Percentiles rank a stretch among this genome's conserved stretches.
Evolutionary conservation across 306 rosid species (phyloP).

Genomic region (Biancaea sappan): DNA sequence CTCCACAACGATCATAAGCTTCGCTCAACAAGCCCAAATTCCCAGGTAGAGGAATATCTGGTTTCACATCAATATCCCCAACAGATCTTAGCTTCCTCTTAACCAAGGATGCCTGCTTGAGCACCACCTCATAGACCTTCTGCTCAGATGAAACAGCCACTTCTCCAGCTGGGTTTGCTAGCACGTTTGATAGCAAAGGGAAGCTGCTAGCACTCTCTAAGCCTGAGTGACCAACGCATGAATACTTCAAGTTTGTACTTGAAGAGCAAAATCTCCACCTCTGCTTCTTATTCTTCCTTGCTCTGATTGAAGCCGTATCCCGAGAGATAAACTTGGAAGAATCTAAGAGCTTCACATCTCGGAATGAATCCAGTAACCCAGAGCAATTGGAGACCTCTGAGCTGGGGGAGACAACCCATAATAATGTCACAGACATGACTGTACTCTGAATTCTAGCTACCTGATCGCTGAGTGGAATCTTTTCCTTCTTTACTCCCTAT

Average conservation of each 20-base stretch:
- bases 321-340: constrained; percentile 45
- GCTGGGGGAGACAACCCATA: constrained; percentile 50
- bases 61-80: constrained; percentile 56
- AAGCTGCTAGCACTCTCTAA: constrained; percentile 46
- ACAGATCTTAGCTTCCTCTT: constrained; percentile 55
- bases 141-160: constrained; percentile 57
- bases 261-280: constrained; percentile 43
- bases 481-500: constrained; percentile 17
- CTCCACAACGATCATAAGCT: constrained; percentile 66
- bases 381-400: constrained; percentile 49
- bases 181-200: constrained; percentile 55
- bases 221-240: constrained; percentile 51
- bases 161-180: constrained; percentile 64
- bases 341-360: constrained; percentile 48
- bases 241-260: constrained; percentile 50
- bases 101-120: constrained; percentile 75
- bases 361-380: constrained; percentile 55
- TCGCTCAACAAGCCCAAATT: constrained; percentile 60
- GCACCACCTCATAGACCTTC: constrained; percentile 72
- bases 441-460: constrained; percentile 26
- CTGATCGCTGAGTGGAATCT: constrained; percentile 13
- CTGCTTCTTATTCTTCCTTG: constrained; percentile 41
- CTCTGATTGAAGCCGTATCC: constrained; percentile 42
- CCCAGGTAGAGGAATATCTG: constrained; percentile 65
- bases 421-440: constrained; percentile 63